Evolutionary conservation across 176 grass and related monocot genomes (phyloP).

Genomic region (Triticum dicoccoides): DNA sequence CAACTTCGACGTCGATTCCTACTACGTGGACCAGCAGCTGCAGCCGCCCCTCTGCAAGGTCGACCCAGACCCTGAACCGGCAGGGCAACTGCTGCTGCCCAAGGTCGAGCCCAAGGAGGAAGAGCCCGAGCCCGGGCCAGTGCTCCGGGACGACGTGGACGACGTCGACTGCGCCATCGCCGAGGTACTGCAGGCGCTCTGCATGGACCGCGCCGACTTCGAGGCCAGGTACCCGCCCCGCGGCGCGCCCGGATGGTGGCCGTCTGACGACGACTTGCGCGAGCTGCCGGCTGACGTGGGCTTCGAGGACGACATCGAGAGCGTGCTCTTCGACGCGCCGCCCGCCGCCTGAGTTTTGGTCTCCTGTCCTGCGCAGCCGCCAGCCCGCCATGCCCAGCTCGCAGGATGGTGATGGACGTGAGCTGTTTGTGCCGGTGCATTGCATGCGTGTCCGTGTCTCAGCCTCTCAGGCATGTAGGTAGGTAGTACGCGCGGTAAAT

Average conservation of each 20-base stretch:
- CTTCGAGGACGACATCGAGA: slow-evolving; percentile 54
- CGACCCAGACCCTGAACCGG: background rate
- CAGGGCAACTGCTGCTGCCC: background rate
- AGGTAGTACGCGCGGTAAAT: too few species aligned
- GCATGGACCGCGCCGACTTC: slow-evolving; percentile 47
- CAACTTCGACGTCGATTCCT: slow-evolving; percentile 52
- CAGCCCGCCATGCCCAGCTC: slow-evolving; percentile 13
- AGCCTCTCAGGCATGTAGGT: too few species aligned
- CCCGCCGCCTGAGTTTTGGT: too few species aligned
- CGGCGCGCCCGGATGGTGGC: background rate
- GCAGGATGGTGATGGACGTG: slow-evolving; percentile 4
- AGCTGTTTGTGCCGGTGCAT: background rate
- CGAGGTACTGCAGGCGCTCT: slow-evolving; percentile 22
- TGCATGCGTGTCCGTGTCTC: background rate
- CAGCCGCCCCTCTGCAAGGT: background rate
- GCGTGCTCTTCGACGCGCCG: slow-evolving; percentile 30
- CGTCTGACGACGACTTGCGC: slow-evolving; percentile 16
- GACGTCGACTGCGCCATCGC: slow-evolving; percentile 41
- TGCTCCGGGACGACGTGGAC: slow-evolving; percentile 10
- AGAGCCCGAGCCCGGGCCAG: background rate
- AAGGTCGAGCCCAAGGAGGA: background rate
- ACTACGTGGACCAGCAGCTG: slow-evolving; percentile 26
- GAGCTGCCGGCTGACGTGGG: slow-evolving; percentile 16
- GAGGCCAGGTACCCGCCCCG: slow-evolving; percentile 41
- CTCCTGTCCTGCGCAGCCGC: slow-evolving; percentile 15